Evolutionary conservation across 495 filamentous ascomycete species (phyloP).

Genomic region (Aspergillus ostianus): DNA sequence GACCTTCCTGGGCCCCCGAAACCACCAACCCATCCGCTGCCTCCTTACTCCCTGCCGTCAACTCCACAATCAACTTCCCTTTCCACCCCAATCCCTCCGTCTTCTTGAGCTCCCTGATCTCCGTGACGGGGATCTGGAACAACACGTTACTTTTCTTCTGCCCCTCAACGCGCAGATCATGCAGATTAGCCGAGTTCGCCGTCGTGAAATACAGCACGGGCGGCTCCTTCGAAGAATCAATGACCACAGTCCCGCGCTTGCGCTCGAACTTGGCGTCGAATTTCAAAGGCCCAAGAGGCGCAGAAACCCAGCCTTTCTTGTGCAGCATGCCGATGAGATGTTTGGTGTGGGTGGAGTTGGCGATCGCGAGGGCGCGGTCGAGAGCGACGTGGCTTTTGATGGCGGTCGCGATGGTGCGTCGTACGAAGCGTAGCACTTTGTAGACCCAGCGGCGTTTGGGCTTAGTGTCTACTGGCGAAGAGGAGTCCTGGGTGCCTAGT

Average conservation of each 20-base stretch:
- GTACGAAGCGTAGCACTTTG: conserved; percentile 64
- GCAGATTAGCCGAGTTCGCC: conserved; percentile 36
- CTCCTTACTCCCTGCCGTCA: conserved; percentile 67
- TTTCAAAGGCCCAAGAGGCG: conserved; percentile 61
- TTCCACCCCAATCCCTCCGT: conserved; percentile 87
- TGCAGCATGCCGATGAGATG: conserved; percentile 69
- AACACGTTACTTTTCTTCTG: conserved; percentile 39
- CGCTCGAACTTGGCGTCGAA: conserved; percentile 73
- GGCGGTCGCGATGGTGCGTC: conserved; percentile 61
- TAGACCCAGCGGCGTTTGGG: conserved; percentile 42
- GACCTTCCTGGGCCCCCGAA: conserved; percentile 58
- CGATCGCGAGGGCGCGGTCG: conserved; percentile 63
- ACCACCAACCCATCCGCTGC: conserved; percentile 78
- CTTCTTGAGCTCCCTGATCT: conserved; percentile 72
- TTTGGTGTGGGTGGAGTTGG: conserved; percentile 61
- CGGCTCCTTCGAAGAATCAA: conserved; percentile 54
- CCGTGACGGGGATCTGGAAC: conserved; percentile 51
- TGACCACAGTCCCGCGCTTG: conserved; percentile 67
- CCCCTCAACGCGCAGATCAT: conserved; percentile 44
- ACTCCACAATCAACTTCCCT: conserved; percentile 77
- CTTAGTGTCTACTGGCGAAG: not conserved
- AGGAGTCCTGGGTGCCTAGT: not conserved
- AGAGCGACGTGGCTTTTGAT: conserved; percentile 67
- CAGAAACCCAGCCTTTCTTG: conserved; percentile 32
- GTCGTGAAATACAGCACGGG: conserved; percentile 44